Evolutionary conservation across 257 asterid species (phyloP).

Genomic region (Leptodermis oblonga): DNA sequence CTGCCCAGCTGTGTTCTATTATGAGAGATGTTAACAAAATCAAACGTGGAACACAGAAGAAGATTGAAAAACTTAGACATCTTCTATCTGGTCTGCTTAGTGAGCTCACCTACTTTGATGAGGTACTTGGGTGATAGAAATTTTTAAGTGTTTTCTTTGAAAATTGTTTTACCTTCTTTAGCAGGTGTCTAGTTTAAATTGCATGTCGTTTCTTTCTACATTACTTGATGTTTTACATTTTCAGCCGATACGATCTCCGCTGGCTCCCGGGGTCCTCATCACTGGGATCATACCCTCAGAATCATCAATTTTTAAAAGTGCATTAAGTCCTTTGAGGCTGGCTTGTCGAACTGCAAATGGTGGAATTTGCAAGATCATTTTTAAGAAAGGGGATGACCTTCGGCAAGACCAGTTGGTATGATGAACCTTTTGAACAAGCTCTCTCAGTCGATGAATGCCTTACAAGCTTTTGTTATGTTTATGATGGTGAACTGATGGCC

Average conservation of each 20-base stretch:
- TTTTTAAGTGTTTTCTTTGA: neutral
- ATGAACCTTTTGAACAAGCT: neutral
- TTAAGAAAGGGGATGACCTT: constrained; percentile 96
- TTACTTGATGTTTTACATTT: constrained; percentile 15
- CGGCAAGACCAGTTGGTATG: constrained; percentile 97
- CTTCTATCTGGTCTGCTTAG: constrained; percentile 95
- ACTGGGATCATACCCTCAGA: constrained; percentile 94
- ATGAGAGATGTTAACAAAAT: constrained; percentile 94
- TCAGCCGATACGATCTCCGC: constrained; percentile 97
- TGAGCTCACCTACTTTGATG: constrained; percentile 96
- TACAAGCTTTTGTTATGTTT: neutral
- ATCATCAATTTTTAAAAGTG: constrained; percentile 91
- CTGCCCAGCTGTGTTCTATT: constrained; percentile 90
- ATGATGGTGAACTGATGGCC: no score
- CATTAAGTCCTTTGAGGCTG: constrained; percentile 76
- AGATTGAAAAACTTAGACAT: constrained; percentile 95
- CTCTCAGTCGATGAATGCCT: constrained; percentile 2
- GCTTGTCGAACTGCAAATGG: constrained; percentile 88
- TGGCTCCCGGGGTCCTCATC: constrained; percentile 79
- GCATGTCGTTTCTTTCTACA: neutral
- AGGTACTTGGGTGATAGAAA: constrained; percentile 2
- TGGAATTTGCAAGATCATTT: constrained; percentile 86
- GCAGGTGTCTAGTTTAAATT: constrained; percentile 3
- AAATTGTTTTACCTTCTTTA: neutral
- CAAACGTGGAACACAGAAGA: constrained; percentile 92